A percentile compares a stretch with the other conserved stretches of the same genome.
Evolutionary conservation across 1,139 yeast species (phyloP).

Genomic region (Pichia sp.): DNA sequence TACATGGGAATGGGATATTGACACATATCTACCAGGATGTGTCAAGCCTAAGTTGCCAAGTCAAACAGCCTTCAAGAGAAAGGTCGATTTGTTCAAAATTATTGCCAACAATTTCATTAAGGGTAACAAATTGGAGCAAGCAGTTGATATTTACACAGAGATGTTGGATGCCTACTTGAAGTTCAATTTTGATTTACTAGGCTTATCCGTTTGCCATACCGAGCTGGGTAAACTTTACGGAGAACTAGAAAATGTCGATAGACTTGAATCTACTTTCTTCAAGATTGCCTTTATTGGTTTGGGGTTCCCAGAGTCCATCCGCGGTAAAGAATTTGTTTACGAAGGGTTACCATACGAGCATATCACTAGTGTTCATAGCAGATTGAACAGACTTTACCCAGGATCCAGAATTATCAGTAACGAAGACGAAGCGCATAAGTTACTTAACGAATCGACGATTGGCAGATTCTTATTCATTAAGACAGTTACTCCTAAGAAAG

Average conservation of each 20-base stretch:
- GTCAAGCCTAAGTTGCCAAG: slow-evolving; percentile 69
- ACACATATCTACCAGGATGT: slow-evolving; percentile 51
- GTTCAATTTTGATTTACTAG: slow-evolving; percentile 70
- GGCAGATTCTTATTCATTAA: slow-evolving; percentile 74
- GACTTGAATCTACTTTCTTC: slow-evolving; percentile 74
- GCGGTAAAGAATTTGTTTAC: slow-evolving; percentile 74
- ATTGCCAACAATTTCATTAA: slow-evolving; percentile 68
- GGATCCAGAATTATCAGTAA: slow-evolving; percentile 73
- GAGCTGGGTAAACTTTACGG: slow-evolving; percentile 65
- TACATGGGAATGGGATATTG: slow-evolving; percentile 73
- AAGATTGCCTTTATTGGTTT: slow-evolving; percentile 77
- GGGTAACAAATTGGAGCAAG: slow-evolving; percentile 74
- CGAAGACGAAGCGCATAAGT: slow-evolving; percentile 47
- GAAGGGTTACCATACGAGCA: slow-evolving; percentile 89
- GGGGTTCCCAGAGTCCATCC: slow-evolving; percentile 75
- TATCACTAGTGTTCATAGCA: slow-evolving; percentile 75
- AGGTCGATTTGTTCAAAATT: slow-evolving; percentile 65
- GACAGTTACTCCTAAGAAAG: slow-evolving; percentile 66
- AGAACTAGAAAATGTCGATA: slow-evolving; percentile 66
- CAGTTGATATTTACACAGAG: slow-evolving; percentile 73
- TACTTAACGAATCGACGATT: slow-evolving; percentile 49
- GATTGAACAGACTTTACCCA: slow-evolving; percentile 70
- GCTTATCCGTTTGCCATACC: slow-evolving; percentile 69
- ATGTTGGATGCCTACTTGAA: slow-evolving; percentile 70
- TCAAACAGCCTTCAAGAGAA: slow-evolving; percentile 78